Base-by-base conservation (phyloP, 1,284 basidiomycete species). In the Trametes sp. region DNA sequence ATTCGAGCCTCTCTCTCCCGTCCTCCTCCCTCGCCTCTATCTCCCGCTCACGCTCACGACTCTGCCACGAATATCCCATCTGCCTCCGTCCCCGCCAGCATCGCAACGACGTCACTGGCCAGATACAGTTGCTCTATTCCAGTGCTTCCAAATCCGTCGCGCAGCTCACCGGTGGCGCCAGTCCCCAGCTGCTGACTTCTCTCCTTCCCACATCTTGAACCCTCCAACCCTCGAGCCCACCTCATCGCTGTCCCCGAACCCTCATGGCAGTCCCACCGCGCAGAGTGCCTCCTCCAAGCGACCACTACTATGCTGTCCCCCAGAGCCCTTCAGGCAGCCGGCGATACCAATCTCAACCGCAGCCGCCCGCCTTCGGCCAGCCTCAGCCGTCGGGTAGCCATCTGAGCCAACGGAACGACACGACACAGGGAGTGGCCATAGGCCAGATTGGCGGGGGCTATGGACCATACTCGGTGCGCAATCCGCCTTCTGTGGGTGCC, bases 401-500 rank as follows among this genome's bases (percentile, higher is more conserved):
- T 46, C 67, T 75, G 45, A 72, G 73, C 57, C 72, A 66, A n/a
- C 78, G 84, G 65, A 82, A 82, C 61, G 84, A 85, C 21, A 85
- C 89, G 55, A 84, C 87, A 16, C 87, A 86, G 64, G 86, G 88
- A 51, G 90, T 93, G 14, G 89, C 89, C 4, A 88, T 82, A 28
- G 92, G 91, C 21, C 80, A 80, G 42, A 90, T 93, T 72, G 91
- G 91, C 11, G 82, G 83, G 48, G 85, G 84, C 23, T 93, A 91
- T 80, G 92, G 92, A 19, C 92, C 91, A 38, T 93, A 93, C 76
- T 87, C 91, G 21, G 92, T 93, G 67, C 53, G 70, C 60, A 28
- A 33, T 7, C 14, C 19, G 0, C 35, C 23, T 46, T 10, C n/a
- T n/a, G 42, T 5, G 19, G n/a, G 53, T 0, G 26, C 21, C 28